These are phyloP conservation scores for Verticillium albo-atrum DNA, from an alignment of 2,329 filamentous ascomycete genomes.

Conservation along the genomic window DNA sequence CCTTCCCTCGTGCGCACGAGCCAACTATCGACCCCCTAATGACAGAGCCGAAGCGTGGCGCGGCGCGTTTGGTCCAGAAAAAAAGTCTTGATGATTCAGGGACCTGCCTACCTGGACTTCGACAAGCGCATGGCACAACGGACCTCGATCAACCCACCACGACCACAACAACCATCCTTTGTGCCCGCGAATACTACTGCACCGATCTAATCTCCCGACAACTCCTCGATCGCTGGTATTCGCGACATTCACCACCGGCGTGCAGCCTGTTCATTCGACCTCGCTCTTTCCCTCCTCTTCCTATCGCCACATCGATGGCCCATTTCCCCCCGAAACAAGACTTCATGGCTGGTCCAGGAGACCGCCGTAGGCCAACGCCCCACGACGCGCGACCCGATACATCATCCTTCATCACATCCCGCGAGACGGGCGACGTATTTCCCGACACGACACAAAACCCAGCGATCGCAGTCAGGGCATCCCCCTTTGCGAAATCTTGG, in stretches of 20 bases:
- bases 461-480: slow-evolving; percentile 25
- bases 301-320: slow-evolving; percentile 20
- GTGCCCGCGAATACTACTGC: neutral
- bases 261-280: neutral
- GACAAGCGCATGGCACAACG: neutral
- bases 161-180: neutral
- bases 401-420: slow-evolving; percentile 31
- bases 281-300: neutral
- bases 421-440: slow-evolving; percentile 55
- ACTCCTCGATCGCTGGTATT: neutral
- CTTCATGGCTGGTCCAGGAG: slow-evolving; percentile 25
- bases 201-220: neutral
- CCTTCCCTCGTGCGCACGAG: neutral
- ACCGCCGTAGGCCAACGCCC: slow-evolving; percentile 14
- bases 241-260: neutral
- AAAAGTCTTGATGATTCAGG: neutral
- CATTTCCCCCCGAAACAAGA: slow-evolving; percentile 20
- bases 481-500: slow-evolving; percentile 72
- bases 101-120: neutral
- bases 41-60: neutral
- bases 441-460: slow-evolving; percentile 33
- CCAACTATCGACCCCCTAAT: neutral
- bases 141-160: neutral
- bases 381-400: slow-evolving; percentile 5
- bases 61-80: neutral